Conservation (phyloP, 495 filamentous ascomycete species). For the Geoglossum glabrum region DNA sequence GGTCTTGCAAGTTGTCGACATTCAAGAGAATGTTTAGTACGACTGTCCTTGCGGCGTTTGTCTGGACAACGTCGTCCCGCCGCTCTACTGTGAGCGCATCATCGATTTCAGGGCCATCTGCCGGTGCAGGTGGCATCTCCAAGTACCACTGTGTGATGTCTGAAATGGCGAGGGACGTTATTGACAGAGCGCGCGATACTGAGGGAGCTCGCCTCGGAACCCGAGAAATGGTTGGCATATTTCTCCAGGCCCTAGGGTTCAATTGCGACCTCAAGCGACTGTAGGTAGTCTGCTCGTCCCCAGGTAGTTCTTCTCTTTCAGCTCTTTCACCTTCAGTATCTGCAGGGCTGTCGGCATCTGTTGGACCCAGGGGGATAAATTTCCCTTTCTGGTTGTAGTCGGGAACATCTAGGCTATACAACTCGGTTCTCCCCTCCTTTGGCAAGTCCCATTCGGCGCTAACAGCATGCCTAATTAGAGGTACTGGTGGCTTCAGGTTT, state of each 20-base stretch:
- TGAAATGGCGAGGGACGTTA: conserved; percentile 1
- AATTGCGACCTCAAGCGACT: neutral
- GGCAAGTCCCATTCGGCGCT: neutral
- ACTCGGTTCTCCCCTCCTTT: neutral
- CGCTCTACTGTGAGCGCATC: conserved; percentile 6
- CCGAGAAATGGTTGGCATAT: neutral
- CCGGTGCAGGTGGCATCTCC: conserved; percentile 8
- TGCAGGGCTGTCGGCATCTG: neutral
- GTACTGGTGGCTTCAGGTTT: conserved; percentile 8
- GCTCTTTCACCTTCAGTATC: no score
- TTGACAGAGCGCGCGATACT: neutral
- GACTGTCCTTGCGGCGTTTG: conserved; percentile 24
- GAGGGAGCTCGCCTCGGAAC: neutral
- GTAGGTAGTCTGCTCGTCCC: no score
- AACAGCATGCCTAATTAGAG: neutral
- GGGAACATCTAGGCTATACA: neutral
- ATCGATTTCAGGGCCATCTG: conserved; percentile 11
- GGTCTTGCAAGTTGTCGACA: conserved; percentile 32
- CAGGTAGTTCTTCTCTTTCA: neutral
- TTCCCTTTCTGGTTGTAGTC: neutral
- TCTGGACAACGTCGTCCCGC: conserved; percentile 11
- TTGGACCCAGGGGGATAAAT: neutral
- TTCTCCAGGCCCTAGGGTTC: neutral
- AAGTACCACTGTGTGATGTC: conserved; percentile 6
- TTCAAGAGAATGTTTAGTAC: conserved; percentile 30